Conservation (phyloP, 495 filamentous ascomycete genomes). For the Lasiosphaeria miniovina region DNA sequence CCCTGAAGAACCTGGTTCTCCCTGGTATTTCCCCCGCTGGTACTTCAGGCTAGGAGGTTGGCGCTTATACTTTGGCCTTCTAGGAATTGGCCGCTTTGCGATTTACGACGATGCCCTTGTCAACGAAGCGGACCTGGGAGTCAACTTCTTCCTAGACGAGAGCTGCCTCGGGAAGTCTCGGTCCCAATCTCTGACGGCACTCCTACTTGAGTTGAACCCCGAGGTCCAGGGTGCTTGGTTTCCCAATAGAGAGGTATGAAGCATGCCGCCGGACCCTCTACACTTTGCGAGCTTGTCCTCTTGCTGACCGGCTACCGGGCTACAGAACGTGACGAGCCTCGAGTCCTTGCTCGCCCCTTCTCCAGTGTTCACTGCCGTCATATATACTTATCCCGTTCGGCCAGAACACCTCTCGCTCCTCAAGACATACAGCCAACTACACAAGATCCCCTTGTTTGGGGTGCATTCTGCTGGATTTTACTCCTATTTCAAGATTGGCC, state of each 20-base stretch:
- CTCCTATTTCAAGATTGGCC: conserved; percentile 72
- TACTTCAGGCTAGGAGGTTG: not conserved
- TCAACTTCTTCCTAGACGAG: conserved; percentile 94
- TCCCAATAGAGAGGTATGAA: conserved; percentile 39
- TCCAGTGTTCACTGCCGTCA: conserved; percentile 65
- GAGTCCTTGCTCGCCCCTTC: conserved; percentile 44
- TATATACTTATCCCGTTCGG: conserved; percentile 69
- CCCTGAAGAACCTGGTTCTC: conserved; percentile 93
- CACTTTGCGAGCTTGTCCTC: not conserved
- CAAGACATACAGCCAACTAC: conserved; percentile 53
- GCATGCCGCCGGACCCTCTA: not conserved
- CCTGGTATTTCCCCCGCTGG: conserved; percentile 51
- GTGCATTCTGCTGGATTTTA: conserved; percentile 87
- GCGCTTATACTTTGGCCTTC: not conserved
- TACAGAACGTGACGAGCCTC: conserved; percentile 21
- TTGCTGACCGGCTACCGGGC: conserved; percentile 16
- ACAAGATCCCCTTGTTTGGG: conserved; percentile 74
- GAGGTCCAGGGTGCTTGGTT: conserved; percentile 75
- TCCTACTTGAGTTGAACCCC: conserved; percentile 90
- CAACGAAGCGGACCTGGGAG: conserved; percentile 77
- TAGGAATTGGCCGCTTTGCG: conserved; percentile 88
- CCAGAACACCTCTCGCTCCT: conserved; percentile 56
- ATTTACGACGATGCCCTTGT: conserved; percentile 82
- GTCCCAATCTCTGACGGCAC: conserved; percentile 69
- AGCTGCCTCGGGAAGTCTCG: conserved; percentile 73